phyloP scores from a whole-genome alignment of 805 yeast species.

The Lipomyces yamanashiensis region DNA sequence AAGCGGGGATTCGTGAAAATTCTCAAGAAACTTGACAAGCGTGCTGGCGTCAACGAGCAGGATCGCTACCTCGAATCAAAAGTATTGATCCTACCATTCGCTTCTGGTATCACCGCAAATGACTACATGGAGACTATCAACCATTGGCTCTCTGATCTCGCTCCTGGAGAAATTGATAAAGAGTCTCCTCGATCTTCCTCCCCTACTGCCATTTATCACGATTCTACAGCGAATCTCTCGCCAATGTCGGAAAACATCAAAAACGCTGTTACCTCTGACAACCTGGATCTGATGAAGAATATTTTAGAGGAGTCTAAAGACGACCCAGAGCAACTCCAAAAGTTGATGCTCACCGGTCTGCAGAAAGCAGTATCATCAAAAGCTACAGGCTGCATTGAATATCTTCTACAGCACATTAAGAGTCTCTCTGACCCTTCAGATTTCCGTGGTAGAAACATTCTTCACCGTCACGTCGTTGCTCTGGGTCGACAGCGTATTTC shows the following conservation, averaged over 20 bases:
- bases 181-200: conserved; percentile 4
- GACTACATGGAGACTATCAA: conserved; percentile 59
- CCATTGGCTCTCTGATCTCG: conserved; percentile 56
- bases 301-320: conserved; percentile 42
- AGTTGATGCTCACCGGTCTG: conserved; percentile 57
- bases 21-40: conserved; percentile 87
- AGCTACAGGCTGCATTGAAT: conserved; percentile 62
- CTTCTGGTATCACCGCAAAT: conserved; percentile 67
- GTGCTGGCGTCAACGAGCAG: conserved; percentile 65
- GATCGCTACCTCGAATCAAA: conserved; percentile 65
- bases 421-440: conserved; percentile 68
- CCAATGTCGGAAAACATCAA: conserved; percentile 11
- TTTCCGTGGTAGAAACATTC: conserved; percentile 78
- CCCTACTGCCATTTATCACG: background rate
- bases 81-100: conserved; percentile 75
- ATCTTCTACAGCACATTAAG: conserved; percentile 56
- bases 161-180: conserved; percentile 45
- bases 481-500: conserved; percentile 53
- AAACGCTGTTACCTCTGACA: conserved; percentile 19
- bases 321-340: conserved; percentile 7
- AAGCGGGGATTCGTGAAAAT: conserved; percentile 88
- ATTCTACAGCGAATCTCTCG: background rate
- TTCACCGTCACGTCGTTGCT: conserved; percentile 81
- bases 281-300: conserved; percentile 31
- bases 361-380: conserved; percentile 66